A percentile compares a stretch with the other conserved stretches of the same genome.
These are phyloP conservation scores for Phlyctochytrium bullatum DNA, from an alignment of 192 early-diverging fungal species.

Conservation along the genomic window DNA sequence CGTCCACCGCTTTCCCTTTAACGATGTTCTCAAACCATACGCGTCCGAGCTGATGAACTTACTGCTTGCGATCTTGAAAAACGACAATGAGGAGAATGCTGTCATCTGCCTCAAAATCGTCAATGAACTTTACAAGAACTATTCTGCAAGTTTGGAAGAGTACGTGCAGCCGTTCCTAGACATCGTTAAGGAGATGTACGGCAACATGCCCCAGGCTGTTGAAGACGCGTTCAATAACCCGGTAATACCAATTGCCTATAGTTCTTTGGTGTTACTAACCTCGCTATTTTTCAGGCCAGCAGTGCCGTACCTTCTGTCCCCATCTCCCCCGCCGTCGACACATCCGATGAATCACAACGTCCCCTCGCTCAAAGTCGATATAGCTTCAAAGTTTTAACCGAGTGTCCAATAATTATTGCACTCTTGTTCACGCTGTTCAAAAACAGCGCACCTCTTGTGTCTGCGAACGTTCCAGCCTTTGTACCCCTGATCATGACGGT, in stretches of 20 bases:
- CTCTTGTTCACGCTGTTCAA: slow-evolving; percentile 86
- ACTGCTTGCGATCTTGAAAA: slow-evolving; percentile 71
- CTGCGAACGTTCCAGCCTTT: slow-evolving; percentile 77
- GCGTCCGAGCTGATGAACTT: slow-evolving; percentile 73
- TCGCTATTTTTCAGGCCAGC: slow-evolving; percentile 2
- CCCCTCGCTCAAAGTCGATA: slow-evolving; percentile 69
- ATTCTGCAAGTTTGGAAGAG: slow-evolving; percentile 76
- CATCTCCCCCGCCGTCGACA: slow-evolving; percentile 52
- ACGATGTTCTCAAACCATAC: slow-evolving; percentile 75
- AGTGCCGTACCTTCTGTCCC: slow-evolving; percentile 31
- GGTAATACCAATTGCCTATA: neutral
- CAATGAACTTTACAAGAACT: slow-evolving; percentile 90
- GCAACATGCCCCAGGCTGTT: slow-evolving; percentile 85
- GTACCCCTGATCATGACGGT: slow-evolving; percentile 86
- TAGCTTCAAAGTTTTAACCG: slow-evolving; percentile 97
- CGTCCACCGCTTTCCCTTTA: slow-evolving; percentile 87
- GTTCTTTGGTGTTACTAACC: neutral
- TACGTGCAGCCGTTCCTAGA: slow-evolving; percentile 88
- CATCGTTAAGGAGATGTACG: slow-evolving; percentile 90
- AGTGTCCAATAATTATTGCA: slow-evolving; percentile 98
- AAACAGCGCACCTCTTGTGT: slow-evolving; percentile 61
- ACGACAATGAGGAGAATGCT: slow-evolving; percentile 98
- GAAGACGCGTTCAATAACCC: slow-evolving; percentile 73
- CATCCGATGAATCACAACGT: slow-evolving; percentile 48
- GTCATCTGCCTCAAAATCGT: slow-evolving; percentile 90